Evolutionary conservation across 352 stramenopile genomes (phyloP), one percentile per base, ranked within the genome.

Genomic region (Globisporangium iwayamae): DNA sequence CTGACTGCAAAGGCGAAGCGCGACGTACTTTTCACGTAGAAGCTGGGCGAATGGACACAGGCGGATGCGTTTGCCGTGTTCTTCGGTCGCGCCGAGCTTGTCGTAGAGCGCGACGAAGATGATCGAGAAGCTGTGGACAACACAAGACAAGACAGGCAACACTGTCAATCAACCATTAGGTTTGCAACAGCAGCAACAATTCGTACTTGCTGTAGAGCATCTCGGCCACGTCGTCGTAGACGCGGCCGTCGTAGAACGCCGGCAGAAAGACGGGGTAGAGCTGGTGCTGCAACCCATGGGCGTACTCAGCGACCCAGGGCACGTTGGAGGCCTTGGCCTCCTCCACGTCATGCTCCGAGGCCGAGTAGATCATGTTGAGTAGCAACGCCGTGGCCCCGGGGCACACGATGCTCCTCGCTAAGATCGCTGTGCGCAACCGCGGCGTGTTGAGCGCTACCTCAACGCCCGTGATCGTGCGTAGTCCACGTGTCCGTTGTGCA

Each of bases 361-460:
- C 69, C 14, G 75, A 85, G 48, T 76, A 84, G 25, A 89, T 73
- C 16, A 89, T 70, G 54, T 89, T 89, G 5, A 85, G 67, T n/a
- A 89, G 67, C 38, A 87, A 54, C 18, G 78, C 74, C 11, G 72
- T 83, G 5, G 72, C 76, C 0, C 80, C 78, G 2, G 80, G 80
- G 47, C 80, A 89, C 6, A 85, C 51, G 28, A 81, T 70, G 25
- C 65, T 81, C n/a, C 78, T 72, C 1, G 75, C 75, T 3, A 89
- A 50, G 32, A 89, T 86, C 0, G 78, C 78, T 14, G 67, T 78
- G 16, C 75, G 71, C 18, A 86, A 57, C 32, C 71, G 68, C 8
- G 77, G 69, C 3, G 75, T 82, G 47, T 86, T 86, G 41, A 86
- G 65, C 7, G 75, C 71, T 0, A 83, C 72, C 53, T 85, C 79